Evolutionary conservation across 352 stramenopile species (phyloP), one percentile per base, ranked within the genome.

Genomic region (Globisporangium yorkense): DNA sequence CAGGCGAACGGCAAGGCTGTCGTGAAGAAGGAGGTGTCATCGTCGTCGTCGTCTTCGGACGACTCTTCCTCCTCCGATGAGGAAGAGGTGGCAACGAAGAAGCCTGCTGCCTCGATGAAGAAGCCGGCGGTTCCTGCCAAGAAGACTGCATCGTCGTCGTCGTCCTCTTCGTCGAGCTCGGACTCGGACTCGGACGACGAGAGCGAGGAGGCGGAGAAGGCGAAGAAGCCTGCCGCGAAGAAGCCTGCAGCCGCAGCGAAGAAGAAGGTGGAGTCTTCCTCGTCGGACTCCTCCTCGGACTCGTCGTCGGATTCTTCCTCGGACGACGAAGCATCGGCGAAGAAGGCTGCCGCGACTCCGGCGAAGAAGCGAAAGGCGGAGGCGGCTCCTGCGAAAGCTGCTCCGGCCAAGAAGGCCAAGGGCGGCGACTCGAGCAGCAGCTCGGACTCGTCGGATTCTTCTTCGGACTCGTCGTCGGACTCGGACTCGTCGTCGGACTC

Each of bases 301-400:
- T 69, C 57, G 29, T 74, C 64, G 6, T 75, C 71, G 12, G 79
- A 74, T 15, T 65, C 55, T 1, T 75, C 67, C 2, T 72, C 62
- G 29, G 55, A 63, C 33, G 67, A 77, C 52, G 62, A 77, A 1
- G 20, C 52, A 18, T 57, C 47, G 7, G 37, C 59, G n/a, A 65
- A 56, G 33, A 75, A 75, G 52, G 62, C 68, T 77, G 65, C 21
- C 45, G 37, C 43, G 61, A 70, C 48, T 49, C 66, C 29, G 77
- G 21, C 57, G 39, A 66, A 71, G 57, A 89, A 88, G 65, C 73
- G 72, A 24, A 90, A 90, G 71, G 71, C 68, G 1, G 74, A 82
- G 29, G 46, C 66, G 20, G 46, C 56, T 45, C 33, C 57, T 50
- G 54, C 58, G 41, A 64, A 57, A 33, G 35, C 57, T 47, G 50